Conservation (phyloP, 208 protist genomes). For the Vickermania spadyakhi region DNA sequence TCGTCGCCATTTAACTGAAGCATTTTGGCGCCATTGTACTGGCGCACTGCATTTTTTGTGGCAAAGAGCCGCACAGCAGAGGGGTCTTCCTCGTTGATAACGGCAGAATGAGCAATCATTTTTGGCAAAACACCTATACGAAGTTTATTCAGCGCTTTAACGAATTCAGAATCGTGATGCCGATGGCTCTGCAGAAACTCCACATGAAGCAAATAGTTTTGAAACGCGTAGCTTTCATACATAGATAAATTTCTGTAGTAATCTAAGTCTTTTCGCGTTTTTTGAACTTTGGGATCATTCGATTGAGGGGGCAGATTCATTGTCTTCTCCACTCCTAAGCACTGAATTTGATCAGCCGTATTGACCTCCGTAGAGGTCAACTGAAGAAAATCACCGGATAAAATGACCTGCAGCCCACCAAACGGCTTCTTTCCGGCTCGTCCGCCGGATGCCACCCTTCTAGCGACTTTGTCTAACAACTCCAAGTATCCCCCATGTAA, state of each 20-base stretch:
- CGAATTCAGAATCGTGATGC: conserved; percentile 46
- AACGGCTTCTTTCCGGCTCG: conserved; percentile 29
- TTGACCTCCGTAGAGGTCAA: conserved; percentile 15
- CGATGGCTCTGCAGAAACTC: conserved; percentile 35
- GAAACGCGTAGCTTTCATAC: conserved; percentile 63
- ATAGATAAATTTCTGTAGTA: conserved; percentile 37
- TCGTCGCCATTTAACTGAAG: conserved; percentile 41
- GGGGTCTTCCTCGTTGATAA: conserved; percentile 37
- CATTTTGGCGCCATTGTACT: conserved; percentile 65
- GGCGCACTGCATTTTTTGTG: conserved; percentile 38
- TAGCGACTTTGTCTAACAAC: conserved; percentile 27
- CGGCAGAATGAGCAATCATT: conserved; percentile 44
- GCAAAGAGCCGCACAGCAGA: conserved; percentile 66
- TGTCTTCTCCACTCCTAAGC: not conserved
- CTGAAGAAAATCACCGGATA: conserved; percentile 84
- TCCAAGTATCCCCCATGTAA: conserved; percentile 49
- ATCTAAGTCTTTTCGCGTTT: not conserved
- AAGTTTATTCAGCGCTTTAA: conserved; percentile 49
- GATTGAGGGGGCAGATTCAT: not conserved
- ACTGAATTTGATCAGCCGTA: not conserved
- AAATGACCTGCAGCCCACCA: conserved; percentile 79
- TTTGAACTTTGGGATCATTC: not conserved
- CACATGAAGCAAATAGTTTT: conserved; percentile 45
- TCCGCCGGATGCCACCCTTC: conserved; percentile 10
- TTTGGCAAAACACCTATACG: conserved; percentile 48